Percentiles rank a stretch among this genome's conserved stretches.
phyloP scores from a whole-genome alignment of 2,329 filamentous ascomycete species.

The Cladosporium sp. region DNA sequence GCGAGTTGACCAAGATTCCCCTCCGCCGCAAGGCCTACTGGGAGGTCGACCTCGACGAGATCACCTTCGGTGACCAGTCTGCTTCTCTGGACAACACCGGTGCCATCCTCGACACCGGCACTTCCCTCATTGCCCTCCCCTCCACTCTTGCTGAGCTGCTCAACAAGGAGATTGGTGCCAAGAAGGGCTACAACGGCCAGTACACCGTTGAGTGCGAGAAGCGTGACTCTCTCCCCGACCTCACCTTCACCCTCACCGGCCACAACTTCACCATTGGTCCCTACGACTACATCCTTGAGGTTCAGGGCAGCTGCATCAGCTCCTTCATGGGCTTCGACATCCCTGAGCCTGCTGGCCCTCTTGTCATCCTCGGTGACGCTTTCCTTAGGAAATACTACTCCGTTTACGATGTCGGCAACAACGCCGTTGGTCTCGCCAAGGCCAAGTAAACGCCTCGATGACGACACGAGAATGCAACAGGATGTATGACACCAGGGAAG shows the following conservation, averaged over 20 bases:
- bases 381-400: conserved; percentile 86
- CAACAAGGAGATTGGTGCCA: conserved; percentile 95
- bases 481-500: neutral
- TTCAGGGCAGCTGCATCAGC: conserved; percentile 93
- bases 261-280: conserved; percentile 89
- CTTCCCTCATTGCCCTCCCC: conserved; percentile 94
- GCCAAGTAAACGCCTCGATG: conserved; percentile 58
- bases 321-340: conserved; percentile 93
- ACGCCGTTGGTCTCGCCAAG: conserved; percentile 84
- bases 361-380: conserved; percentile 90
- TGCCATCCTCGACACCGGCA: conserved; percentile 96
- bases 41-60: conserved; percentile 95
- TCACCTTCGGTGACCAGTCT: conserved; percentile 81
- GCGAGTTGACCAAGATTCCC: conserved; percentile 89
- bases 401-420: conserved; percentile 90
- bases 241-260: conserved; percentile 86
- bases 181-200: conserved; percentile 96
- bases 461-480: conserved; percentile 8
- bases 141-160: conserved; percentile 89
- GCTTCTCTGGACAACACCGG: conserved; percentile 93
- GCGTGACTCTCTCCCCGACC: conserved; percentile 79
- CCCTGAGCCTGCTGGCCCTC: conserved; percentile 81
- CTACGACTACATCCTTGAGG: conserved; percentile 93
- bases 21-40: conserved; percentile 99
- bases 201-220: conserved; percentile 89